Percentiles rank a stretch among this genome's conserved stretches.
Evolutionary conservation across 2,329 filamentous ascomycete genomes (phyloP).

Genomic region (Chrysosporium queenslandicum): DNA sequence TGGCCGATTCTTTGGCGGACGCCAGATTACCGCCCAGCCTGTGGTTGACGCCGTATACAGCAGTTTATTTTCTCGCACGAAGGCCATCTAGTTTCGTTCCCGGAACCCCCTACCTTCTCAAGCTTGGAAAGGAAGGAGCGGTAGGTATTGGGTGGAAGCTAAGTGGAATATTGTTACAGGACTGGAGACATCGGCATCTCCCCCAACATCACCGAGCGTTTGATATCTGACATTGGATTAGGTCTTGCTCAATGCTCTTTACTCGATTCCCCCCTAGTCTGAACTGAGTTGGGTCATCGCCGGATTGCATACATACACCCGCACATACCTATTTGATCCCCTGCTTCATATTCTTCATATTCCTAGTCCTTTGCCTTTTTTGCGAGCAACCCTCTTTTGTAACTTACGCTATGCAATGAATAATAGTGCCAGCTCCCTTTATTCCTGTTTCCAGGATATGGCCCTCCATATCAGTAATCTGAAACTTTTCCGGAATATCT

Average conservation of each 20-base stretch:
- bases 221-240: conserved; percentile 12
- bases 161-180: neutral
- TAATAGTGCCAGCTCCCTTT: neutral
- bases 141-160: conserved; percentile 21
- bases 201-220: neutral
- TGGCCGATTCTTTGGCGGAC: conserved; percentile 87
- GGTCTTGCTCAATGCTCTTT: conserved; percentile 4
- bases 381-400: neutral
- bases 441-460: neutral
- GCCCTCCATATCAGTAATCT: no score
- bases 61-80: conserved; percentile 82
- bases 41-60: conserved; percentile 98
- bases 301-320: neutral
- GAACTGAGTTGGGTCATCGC: neutral
- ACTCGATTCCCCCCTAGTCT: neutral
- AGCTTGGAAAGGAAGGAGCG: conserved; percentile 17
- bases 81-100: conserved; percentile 53
- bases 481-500: no score
- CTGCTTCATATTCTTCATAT: neutral
- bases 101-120: neutral
- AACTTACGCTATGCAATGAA: neutral
- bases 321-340: neutral
- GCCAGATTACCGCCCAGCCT: conserved; percentile 85
- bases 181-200: neutral
- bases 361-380: neutral